Base-by-base conservation (phyloP, 257 asterid genomes). In the Petrea volubilis region DNA sequence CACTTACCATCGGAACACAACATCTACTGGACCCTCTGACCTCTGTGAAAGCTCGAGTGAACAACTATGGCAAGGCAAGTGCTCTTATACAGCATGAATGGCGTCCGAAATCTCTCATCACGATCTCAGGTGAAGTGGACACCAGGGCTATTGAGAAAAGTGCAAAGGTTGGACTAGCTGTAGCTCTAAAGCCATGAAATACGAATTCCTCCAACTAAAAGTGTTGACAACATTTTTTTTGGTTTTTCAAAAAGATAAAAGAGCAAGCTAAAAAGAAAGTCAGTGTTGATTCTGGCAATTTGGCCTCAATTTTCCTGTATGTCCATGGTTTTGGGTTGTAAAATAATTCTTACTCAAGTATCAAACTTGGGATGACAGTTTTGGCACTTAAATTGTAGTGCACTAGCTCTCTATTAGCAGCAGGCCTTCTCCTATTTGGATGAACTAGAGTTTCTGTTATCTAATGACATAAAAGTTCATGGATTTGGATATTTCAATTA, bases 61-160 rank as follows among this genome's bases (percentile, higher is more conserved):
- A 95, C 88, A 95, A 78, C 87, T 81, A 74, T 36, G 99, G 99
- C 56, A 92, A 81, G 79, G 96, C 89, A 7, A 82, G 94, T 49
- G 97, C 99, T 67, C 96, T 95, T 23, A 75, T 95, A 73, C 99
- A 92, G 82, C 99, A 95, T 9, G 90, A 84, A 52, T 95, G 93
- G 92, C 90, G 92, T 61, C 98, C 99, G 7, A 92, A 73, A 75
- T 95, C 99, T 34, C 84, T 91, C 73, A 57, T 95, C 84, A 95
- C 98, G 58, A 87, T 95, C 41, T 88, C 99, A 0, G 98, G 99
- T 38, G 99, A 95, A 80, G 98, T 95, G 60, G 98, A 95, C 87
- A 92, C 99, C 9, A 70, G 85, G 76, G 97, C 99, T 57, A 79
- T 90, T 9, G 99, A 95, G 83, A 95, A 90, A 74, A 95, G 96